Base-by-base conservation (phyloP, 495 filamentous ascomycete genomes). In the Podospora bellae-mahoneyi region DNA sequence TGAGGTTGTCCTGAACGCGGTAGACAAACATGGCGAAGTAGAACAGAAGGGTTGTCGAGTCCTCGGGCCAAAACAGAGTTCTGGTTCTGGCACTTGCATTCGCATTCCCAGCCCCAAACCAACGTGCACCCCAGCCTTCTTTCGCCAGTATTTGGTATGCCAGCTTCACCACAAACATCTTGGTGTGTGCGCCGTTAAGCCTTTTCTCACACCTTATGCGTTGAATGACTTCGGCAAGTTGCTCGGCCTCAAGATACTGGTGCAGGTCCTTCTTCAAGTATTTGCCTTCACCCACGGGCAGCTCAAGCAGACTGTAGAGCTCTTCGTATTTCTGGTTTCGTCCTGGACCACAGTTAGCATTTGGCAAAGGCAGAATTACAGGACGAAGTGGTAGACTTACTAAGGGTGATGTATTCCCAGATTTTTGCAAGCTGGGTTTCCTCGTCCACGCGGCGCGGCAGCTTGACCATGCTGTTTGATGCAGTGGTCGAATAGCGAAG, bases 21-120 rank as follows among this genome's bases (percentile, higher is more conserved):
- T 72, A 68, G 16, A 73, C 64, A 18, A 73, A 15, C 66, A 62
- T 67, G 64, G 62, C 53, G 59, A 71, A 71, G 66, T 66, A n/a
- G 4, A 66, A 5, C 1, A 70, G 16, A 61, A 73, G 62, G 30
- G 68, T 48, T 1, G 72, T 65, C 4, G 72, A 73, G 28, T 71
- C 67, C 23, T 23, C 56, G 3, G 72, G 72, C 72, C 72, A 73
- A 10, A 71, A 60, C 1, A 65, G 1, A 7, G 66, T 70, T 39
- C 66, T 61, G 4, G 67, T 9, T 5, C 15, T 9, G 13, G 68
- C 63, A 2, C 48, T 66, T 32, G 28, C 4, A 60, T 55, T 60
- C 39, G 30, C 4, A 56, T 55, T 60, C 5, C 19, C 23, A 19
- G 61, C 18, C 20, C 72, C 72, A 30, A 73, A 71, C 66, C 66